Evolutionary conservation across 2,329 filamentous ascomycete species (phyloP).

Genomic region (Monosporascus sp.): DNA sequence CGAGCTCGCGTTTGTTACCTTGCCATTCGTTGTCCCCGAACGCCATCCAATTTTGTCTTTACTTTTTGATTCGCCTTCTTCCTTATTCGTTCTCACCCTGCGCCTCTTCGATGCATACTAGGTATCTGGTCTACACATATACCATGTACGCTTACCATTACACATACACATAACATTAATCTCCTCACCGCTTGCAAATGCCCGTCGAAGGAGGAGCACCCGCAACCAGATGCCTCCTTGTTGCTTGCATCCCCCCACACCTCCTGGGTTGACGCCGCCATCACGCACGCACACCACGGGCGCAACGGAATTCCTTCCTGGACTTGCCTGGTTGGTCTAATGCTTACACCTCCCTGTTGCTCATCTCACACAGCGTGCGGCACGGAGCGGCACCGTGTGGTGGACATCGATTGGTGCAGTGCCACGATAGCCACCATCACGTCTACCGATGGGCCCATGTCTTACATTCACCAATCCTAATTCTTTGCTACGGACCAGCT

Average conservation of each 20-base stretch:
- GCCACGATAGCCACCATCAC: neutral
- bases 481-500: neutral
- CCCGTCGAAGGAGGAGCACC: neutral
- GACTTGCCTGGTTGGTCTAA: neutral
- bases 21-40: neutral
- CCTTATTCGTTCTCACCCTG: neutral
- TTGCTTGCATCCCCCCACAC: neutral
- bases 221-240: neutral
- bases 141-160: neutral
- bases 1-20: no score
- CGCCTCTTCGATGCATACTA: neutral
- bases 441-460: neutral
- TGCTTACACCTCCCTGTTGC: neutral
- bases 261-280: neutral
- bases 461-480: neutral
- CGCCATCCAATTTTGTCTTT: neutral
- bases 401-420: neutral
- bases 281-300: slow-evolving; percentile 3
- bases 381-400: neutral
- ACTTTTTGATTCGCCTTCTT: neutral
- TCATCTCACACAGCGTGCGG: neutral
- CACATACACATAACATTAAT: neutral
- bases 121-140: no score
- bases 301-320: neutral
- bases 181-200: neutral